Evolutionary conservation across 1,284 basidiomycete genomes (phyloP).

Genomic region (Microbotryum lychnidis-dioicae): DNA sequence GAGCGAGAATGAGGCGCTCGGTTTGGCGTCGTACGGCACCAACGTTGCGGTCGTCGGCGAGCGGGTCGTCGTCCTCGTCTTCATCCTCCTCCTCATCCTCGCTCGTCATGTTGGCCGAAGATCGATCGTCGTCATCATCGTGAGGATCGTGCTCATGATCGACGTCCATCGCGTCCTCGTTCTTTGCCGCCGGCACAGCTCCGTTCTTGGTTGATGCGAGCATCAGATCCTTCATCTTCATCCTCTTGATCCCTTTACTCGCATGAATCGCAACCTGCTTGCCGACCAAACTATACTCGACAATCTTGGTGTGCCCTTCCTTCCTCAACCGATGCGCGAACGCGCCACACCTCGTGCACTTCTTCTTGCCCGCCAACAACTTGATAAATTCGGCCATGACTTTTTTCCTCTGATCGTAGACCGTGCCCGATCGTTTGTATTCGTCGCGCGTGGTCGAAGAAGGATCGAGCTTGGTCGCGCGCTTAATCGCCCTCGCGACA

Average conservation of each 20-base stretch:
- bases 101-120: background rate
- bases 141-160: conserved; percentile 33
- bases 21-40: conserved; percentile 65
- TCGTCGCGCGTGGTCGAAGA: conserved; percentile 58
- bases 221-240: conserved; percentile 43
- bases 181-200: conserved; percentile 39
- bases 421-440: conserved; percentile 72
- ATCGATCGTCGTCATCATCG: conserved; percentile 35
- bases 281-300: conserved; percentile 76
- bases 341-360: conserved; percentile 72
- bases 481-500: conserved; percentile 52
- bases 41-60: conserved; percentile 42
- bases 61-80: conserved; percentile 12
- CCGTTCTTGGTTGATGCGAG: conserved; percentile 17
- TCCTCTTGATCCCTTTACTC: conserved; percentile 53
- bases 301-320: conserved; percentile 87
- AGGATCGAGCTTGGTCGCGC: conserved; percentile 22
- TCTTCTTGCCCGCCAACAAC: conserved; percentile 53
- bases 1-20: conserved; percentile 82
- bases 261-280: conserved; percentile 68
- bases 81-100: conserved; percentile 33
- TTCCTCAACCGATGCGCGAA: conserved; percentile 83
- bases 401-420: conserved; percentile 79
- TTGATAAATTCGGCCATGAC: conserved; percentile 77
- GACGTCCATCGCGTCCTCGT: conserved; percentile 44